Evolutionary conservation across 2,329 filamentous ascomycete genomes (phyloP).

Genomic region (Fonsecaea monophora): DNA sequence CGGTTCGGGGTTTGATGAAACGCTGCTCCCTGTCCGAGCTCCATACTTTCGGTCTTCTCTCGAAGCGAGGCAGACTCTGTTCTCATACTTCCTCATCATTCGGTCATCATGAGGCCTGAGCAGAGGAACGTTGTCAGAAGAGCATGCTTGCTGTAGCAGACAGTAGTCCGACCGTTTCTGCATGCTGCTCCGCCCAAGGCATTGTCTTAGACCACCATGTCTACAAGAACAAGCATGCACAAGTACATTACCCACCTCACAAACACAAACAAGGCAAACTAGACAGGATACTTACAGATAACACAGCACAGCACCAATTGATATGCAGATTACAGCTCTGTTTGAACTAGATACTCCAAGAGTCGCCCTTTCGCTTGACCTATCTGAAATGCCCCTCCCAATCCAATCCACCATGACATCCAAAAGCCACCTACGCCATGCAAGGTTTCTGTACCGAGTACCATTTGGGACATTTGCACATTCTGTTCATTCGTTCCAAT

Average conservation of each 20-base stretch:
- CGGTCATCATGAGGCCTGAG: neutral
- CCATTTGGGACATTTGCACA: conserved; percentile 9
- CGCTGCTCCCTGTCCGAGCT: neutral
- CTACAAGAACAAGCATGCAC: neutral
- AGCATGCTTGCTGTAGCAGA: neutral
- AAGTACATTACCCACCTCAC: neutral
- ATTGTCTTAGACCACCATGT: neutral
- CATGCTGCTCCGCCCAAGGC: neutral
- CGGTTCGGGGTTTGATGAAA: neutral
- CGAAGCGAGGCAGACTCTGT: neutral
- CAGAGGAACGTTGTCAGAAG: neutral
- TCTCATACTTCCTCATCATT: neutral
- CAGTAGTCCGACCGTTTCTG: neutral
- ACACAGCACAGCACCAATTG: neutral
- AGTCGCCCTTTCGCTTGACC: neutral
- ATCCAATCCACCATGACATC: neutral
- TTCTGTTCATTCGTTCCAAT: conserved; percentile 16
- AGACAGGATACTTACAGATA: neutral
- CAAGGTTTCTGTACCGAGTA: conserved; percentile 1
- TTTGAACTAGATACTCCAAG: neutral
- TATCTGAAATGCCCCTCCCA: neutral
- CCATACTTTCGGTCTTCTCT: neutral
- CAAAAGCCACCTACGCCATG: conserved; percentile 18
- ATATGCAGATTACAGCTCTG: neutral
- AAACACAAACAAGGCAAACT: neutral